phyloP scores from a whole-genome alignment of 768 basidiomycete genomes.

The Dictyophora rubrovolvata region DNA sequence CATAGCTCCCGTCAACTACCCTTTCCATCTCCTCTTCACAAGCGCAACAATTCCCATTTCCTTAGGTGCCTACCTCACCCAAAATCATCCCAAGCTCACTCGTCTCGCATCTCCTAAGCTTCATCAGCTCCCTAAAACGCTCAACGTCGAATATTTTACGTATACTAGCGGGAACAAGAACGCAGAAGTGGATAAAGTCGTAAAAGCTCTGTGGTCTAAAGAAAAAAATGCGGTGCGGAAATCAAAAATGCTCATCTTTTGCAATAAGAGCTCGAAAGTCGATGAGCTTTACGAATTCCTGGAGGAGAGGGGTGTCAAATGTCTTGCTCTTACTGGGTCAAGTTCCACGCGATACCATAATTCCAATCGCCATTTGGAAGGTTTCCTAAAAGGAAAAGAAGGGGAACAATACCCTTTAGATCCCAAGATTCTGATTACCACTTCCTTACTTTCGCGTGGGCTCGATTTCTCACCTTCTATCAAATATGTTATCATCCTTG shows the following conservation, averaged over 20 bases:
- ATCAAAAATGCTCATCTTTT: slow-evolving; percentile 66
- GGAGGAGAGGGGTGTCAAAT: slow-evolving; percentile 48
- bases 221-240: slow-evolving; percentile 28
- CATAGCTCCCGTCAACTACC: slow-evolving; percentile 37
- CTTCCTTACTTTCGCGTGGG: slow-evolving; percentile 82
- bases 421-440: slow-evolving; percentile 74
- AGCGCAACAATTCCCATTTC: slow-evolving; percentile 82
- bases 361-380: slow-evolving; percentile 65
- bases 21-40: slow-evolving; percentile 73
- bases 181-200: slow-evolving; percentile 66
- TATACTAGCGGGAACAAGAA: slow-evolving; percentile 77
- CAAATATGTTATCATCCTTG: slow-evolving; percentile 76
- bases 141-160: slow-evolving; percentile 61
- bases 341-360: slow-evolving; percentile 51
- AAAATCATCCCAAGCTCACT: slow-evolving; percentile 49
- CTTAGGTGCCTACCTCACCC: slow-evolving; percentile 53
- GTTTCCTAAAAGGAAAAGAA: slow-evolving; percentile 43
- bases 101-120: slow-evolving; percentile 74
- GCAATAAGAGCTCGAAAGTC: slow-evolving; percentile 66
- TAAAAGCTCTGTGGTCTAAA: slow-evolving; percentile 66
- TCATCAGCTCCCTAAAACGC: slow-evolving; percentile 62
- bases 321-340: slow-evolving; percentile 54
- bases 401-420: slow-evolving; percentile 10
- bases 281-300: slow-evolving; percentile 51
- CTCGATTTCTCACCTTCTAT: slow-evolving; percentile 77